Evolutionary conservation across 345 rosid genomes (phyloP), one percentile per base, ranked within the genome.

Genomic region (Linum tenue): DNA sequence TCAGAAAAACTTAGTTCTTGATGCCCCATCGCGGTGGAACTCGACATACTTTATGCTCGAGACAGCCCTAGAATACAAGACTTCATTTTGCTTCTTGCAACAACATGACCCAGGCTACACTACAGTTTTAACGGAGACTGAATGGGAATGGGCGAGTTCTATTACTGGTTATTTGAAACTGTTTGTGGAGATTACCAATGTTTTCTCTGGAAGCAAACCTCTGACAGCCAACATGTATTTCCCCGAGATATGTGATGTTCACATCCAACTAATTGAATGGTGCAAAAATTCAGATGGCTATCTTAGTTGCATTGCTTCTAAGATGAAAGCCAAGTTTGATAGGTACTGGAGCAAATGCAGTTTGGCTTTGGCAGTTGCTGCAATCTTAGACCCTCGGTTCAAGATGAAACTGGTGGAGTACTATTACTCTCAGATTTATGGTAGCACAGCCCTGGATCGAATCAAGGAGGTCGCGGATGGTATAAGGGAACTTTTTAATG

Each of bases 361-460:
- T 79, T 77, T 90, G 75, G 84, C 88, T 68, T 79, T 89, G 78
- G 96, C 96, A 60, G 75, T 87, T 39, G 92, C 96, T 11, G 96
- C 94, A 16, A 87, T 89, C 67, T 81, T 92, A 70, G 98, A 92
- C 80, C 97, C 98, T 1, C 81, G 97, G 73, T 92, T 85, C 76
- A 92, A 92, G 82, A 82, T 90, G 91, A 90, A 90, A 80, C 63
- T 89, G 79, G 97, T 92, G 67, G 98, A 92, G 74, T 89, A 90
- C 73, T 92, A 86, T 71, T 92, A 88, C 75, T 86, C 91, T 37
- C 91, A 92, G 79, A 92, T 89, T 59, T 90, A 92, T 72, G 98
- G 97, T 35, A 92, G 94, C 68, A 86, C 91, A 15, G 90, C 96
- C 67, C 77, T 84, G 65, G 96, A 90, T 61, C 79, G 85, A 48